Base-by-base conservation (phyloP, 2,329 filamentous ascomycete species). In the Epichloe gansuensis region DNA sequence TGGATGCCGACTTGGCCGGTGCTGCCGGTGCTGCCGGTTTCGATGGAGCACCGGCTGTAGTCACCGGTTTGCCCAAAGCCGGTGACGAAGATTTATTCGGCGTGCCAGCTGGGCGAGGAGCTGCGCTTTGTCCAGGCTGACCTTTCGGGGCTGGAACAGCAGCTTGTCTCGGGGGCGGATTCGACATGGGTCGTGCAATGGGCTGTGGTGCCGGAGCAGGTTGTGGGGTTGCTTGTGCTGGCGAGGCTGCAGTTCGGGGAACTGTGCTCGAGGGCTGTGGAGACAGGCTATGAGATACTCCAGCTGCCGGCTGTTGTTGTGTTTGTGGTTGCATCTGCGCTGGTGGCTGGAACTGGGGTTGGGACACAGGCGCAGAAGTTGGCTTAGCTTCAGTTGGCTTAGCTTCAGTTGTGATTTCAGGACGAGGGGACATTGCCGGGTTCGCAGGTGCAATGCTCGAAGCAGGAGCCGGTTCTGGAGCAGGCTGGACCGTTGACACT, bases 1-100 rank as follows among this genome's bases (percentile, higher is more conserved):
- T 69, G n/a, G 68, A 55, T 8, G 61, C 60, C 4, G 65, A 60
- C 51, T 64, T 65, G 7, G 59, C 51, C 11, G 59, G 51, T 4
- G 52, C 43, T 3, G 56, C 44, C 35, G 28, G 28, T 9, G 28
- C 28, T 21, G 34, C 46, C 13, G 49, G 37, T 35, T n/a, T 37
- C 17, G 35, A 8, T 12, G 55, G 37, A 25, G 48, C 54, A 6
- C 61, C 58, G 3, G 13, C 37, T 34, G 62, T 56, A 8, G 43
- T 8, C 4, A 21, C 28, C 28, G 41, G n/a, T 37, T 62, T 66
- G 12, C 56, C 53, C n/a, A 55, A 50, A 25, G 59, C 52, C 4
- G 50, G 8, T 9, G 54, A 17, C n/a, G 48, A 39, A 34, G 54
- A 51, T 11, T 55, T 56, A 31, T 47, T 46, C 15, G 53, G 44